A percentile compares a stretch with the other conserved stretches of the same genome.
phyloP scores from a whole-genome alignment of 345 rosid genomes.

The Psidium friedrichsthalianum region DNA sequence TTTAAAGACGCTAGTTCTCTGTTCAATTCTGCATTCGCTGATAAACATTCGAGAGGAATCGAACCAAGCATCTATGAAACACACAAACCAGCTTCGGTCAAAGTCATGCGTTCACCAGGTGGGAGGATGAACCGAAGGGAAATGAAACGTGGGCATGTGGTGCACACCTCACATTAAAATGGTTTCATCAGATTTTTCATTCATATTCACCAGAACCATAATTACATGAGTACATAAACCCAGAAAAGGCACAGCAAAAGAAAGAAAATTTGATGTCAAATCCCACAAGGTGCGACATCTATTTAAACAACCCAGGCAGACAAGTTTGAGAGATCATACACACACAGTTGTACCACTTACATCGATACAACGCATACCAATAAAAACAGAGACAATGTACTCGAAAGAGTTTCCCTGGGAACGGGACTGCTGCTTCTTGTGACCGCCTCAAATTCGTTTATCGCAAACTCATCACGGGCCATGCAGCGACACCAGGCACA shows the following conservation, averaged over 20 bases:
- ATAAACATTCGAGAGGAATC: background rate
- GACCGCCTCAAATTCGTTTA: slow-evolving; percentile 4
- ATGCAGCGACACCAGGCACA: slow-evolving; percentile 46
- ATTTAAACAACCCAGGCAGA: background rate
- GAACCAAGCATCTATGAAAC: background rate
- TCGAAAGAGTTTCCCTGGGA: background rate
- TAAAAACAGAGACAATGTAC: background rate
- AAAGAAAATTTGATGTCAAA: background rate
- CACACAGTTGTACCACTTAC: background rate
- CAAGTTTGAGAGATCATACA: background rate
- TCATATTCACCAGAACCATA: background rate
- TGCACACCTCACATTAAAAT: background rate
- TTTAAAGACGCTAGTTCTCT: background rate
- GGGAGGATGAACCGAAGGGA: background rate
- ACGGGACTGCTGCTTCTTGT: background rate
- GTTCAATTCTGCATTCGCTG: background rate
- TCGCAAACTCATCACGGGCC: slow-evolving; percentile 81
- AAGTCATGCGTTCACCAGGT: background rate
- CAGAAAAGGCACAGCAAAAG: background rate
- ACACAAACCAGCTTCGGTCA: background rate
- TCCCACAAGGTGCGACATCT: background rate
- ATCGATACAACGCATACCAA: background rate
- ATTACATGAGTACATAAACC: background rate
- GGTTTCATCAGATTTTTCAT: background rate
- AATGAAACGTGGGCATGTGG: background rate